Evolutionary conservation across 352 stramenopile species (phyloP), one percentile per base, ranked within the genome.

Genomic region (Thalassiosira livingstoniorum): DNA sequence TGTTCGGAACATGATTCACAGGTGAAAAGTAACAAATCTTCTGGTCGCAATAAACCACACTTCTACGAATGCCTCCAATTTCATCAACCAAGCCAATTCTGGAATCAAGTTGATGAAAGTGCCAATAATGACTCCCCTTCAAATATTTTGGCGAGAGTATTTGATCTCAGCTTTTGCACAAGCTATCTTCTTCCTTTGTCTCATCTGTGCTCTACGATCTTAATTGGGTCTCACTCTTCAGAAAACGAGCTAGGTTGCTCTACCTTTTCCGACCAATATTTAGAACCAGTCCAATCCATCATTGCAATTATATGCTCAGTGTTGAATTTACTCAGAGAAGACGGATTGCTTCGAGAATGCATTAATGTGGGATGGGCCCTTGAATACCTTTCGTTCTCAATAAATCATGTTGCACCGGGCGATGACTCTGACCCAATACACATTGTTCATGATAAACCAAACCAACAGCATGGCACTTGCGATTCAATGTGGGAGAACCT

Each of bases 311-410:
- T 86, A 5, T 66, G 32, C 63, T 86, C 72, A 32, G 51, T 86
- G n/a, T 62, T 86, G 32, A 72, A 57, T 62, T 7, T 86, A 15
- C 27, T 82, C 11, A 42, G 64, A 13, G 31, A 82, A 54, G 57
- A 86, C 39, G 54, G 45, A 15, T 18, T 86, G 31, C 66, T 86
- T 27, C 21, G 35, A 43, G 72, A 82, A 21, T 82, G 72, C 61
- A 57, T 70, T 4, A 66, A 86, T 58, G 10, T 86, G 55, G 72
- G 79, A 51, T 86, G 79, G 79, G 55, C 79, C 18, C 53, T 82
- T 5, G 53, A 78, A 42, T 47, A 82, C 21, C 39, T 86, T 18
- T 71, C 67, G n/a, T 63, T 78, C n/a, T 79, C 79, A 37, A 39
- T 79, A 4, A 63, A 47, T 55, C 37, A 79, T 57, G 57, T 68